These are phyloP conservation scores for Suillus clintonianus DNA, from an alignment of 768 basidiomycete genomes.

Conservation along the genomic window DNA sequence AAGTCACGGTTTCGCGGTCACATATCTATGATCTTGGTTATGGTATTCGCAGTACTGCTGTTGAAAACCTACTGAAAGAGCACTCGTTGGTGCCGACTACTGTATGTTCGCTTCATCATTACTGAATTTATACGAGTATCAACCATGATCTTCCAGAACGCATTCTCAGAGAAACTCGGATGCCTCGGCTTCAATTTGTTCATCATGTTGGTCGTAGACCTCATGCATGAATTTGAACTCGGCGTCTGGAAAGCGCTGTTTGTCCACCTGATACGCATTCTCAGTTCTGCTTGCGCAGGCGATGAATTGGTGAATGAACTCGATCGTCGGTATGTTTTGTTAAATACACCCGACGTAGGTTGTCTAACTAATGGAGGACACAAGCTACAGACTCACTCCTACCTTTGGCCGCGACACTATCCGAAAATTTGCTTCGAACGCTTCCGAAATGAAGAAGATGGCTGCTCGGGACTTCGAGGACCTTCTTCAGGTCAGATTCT, in stretches of 20 bases:
- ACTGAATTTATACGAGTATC: not conserved
- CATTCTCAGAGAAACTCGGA: constrained; percentile 22
- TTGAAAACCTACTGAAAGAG: constrained; percentile 13
- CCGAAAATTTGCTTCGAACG: constrained; percentile 21
- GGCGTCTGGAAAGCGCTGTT: constrained; percentile 32
- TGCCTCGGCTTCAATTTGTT: constrained; percentile 22
- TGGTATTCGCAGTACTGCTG: constrained; percentile 9
- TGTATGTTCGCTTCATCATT: constrained; percentile 1
- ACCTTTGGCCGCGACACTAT: constrained; percentile 27
- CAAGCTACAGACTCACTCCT: constrained; percentile 23
- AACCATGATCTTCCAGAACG: constrained; percentile 21
- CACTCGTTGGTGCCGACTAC: constrained; percentile 21
- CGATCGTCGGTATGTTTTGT: constrained; percentile 8
- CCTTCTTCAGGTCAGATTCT: constrained; percentile 27
- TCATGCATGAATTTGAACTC: constrained; percentile 34
- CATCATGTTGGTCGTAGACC: constrained; percentile 25
- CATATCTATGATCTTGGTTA: constrained; percentile 18
- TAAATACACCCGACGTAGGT: not conserved
- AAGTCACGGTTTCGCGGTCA: constrained; percentile 3
- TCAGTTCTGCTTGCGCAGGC: constrained; percentile 8
- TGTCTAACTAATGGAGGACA: not conserved
- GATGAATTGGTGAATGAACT: constrained; percentile 13
- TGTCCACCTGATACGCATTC: constrained; percentile 27
- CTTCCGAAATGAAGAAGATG: constrained; percentile 20
- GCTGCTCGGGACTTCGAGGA: constrained; percentile 36